Conservation (phyloP, 2,329 filamentous ascomycete genomes). For the Talaromyces funiculosus region DNA sequence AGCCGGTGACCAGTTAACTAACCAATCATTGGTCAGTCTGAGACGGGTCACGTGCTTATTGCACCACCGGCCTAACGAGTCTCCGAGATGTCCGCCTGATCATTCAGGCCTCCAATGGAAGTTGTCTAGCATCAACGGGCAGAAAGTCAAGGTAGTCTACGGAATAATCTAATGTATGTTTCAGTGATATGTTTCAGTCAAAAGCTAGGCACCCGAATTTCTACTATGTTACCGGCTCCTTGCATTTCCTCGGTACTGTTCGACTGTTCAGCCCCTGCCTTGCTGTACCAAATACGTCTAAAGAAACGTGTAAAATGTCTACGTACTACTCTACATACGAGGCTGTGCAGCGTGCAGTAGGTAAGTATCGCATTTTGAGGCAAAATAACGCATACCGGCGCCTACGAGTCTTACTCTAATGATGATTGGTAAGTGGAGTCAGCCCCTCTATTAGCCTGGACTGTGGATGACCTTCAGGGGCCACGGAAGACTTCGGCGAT, state of each 20-base stretch:
- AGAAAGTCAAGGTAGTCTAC: neutral
- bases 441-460: slow-evolving; percentile 1
- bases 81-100: neutral
- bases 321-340: no score
- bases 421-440: neutral
- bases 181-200: no score
- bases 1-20: no score
- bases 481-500: neutral
- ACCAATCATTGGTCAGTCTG: neutral
- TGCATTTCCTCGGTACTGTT: neutral
- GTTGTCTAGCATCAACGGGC: neutral
- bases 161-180: no score
- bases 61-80: neutral
- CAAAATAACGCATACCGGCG: neutral
- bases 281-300: neutral
- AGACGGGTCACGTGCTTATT: neutral
- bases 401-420: neutral
- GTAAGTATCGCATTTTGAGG: neutral
- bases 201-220: neutral
- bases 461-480: neutral
- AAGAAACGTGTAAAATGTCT: no score
- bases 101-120: neutral
- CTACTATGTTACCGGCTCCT: no score
- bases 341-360: neutral
- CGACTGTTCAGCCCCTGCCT: neutral